phyloP scores from a whole-genome alignment of 192 early-diverging fungal genomes.

The Funneliformis mosseae region DNA sequence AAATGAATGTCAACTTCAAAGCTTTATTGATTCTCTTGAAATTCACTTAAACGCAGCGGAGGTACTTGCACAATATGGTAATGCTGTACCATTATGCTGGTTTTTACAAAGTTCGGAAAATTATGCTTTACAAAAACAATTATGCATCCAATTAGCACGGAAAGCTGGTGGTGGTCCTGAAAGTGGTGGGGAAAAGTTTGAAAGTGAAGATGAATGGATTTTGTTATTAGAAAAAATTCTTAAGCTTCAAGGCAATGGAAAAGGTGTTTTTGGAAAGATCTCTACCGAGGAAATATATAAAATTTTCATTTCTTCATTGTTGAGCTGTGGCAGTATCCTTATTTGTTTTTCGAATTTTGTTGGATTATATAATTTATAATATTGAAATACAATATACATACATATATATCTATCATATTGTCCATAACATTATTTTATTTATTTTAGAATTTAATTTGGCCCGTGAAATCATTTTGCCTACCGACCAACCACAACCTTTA shows the following conservation, averaged over 20 bases:
- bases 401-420: neutral
- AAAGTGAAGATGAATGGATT: slow-evolving; percentile 69
- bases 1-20: slow-evolving; percentile 43
- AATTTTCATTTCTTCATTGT: slow-evolving; percentile 58
- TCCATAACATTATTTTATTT: neutral
- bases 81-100: slow-evolving; percentile 59
- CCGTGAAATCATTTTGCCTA: slow-evolving; percentile 53
- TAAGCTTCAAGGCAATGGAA: slow-evolving; percentile 48
- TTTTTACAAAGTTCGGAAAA: slow-evolving; percentile 56
- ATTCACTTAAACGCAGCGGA: slow-evolving; percentile 63
- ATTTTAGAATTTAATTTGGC: slow-evolving; percentile 59
- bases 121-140: slow-evolving; percentile 53
- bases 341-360: neutral
- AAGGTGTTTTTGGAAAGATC: slow-evolving; percentile 57
- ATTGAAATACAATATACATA: neutral
- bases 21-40: slow-evolving; percentile 58
- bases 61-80: slow-evolving; percentile 60
- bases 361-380: neutral
- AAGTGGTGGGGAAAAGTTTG: slow-evolving; percentile 54
- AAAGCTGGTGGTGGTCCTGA: slow-evolving; percentile 53
- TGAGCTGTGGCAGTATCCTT: slow-evolving; percentile 64
- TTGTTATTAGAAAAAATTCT: slow-evolving; percentile 66
- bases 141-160: slow-evolving; percentile 61
- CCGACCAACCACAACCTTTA: slow-evolving; percentile 42
- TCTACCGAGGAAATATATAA: slow-evolving; percentile 60